A percentile compares a stretch with the other conserved stretches of the same genome.
These are phyloP conservation scores for Malus sylvestris DNA, from an alignment of 306 rosid species.

Conservation along the genomic window DNA sequence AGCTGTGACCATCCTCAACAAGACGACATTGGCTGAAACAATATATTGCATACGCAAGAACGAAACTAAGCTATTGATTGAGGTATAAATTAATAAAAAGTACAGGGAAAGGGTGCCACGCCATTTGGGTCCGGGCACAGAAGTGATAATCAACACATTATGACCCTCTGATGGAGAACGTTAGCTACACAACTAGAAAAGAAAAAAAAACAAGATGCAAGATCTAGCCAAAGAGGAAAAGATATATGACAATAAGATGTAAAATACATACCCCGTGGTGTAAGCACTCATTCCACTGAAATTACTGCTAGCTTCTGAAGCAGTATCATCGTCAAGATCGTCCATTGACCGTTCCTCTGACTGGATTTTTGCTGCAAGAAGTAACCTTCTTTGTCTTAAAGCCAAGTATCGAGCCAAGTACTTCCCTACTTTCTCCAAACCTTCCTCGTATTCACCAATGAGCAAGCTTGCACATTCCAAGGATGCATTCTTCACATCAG, in stretches of 20 bases:
- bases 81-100: background rate
- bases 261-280: slow-evolving; percentile 69
- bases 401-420: slow-evolving; percentile 90
- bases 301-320: slow-evolving; percentile 94
- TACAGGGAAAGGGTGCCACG: background rate
- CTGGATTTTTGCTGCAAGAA: slow-evolving; percentile 74
- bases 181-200: background rate
- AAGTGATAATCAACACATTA: background rate
- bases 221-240: background rate
- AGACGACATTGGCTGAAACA: too few species aligned
- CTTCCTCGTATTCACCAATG: slow-evolving; percentile 68
- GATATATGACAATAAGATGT: background rate
- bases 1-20: too few species aligned
- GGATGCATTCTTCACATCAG: slow-evolving; percentile 59
- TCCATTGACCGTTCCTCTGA: slow-evolving; percentile 61
- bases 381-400: slow-evolving; percentile 91
- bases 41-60: too few species aligned
- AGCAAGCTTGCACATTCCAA: slow-evolving; percentile 73
- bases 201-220: background rate
- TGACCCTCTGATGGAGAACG: background rate
- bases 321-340: slow-evolving; percentile 77
- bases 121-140: background rate
- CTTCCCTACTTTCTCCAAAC: slow-evolving; percentile 90
- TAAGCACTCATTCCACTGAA: slow-evolving; percentile 98
- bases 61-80: too few species aligned